Evolutionary conservation across 352 stramenopile genomes (phyloP).

Genomic region (Blastocystis sp.): DNA sequence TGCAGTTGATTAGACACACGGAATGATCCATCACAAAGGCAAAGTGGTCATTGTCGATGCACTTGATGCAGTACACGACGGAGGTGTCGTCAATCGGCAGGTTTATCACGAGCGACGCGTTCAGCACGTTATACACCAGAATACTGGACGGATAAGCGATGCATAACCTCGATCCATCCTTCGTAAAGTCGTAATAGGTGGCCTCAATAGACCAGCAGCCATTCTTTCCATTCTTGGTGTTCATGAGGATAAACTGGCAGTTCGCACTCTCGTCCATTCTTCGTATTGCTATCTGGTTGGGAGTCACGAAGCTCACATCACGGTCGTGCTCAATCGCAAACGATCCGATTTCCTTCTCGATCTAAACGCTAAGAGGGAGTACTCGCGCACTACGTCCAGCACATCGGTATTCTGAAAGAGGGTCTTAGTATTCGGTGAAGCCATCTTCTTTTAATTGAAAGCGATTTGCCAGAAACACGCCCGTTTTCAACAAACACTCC

Average conservation of each 20-base stretch:
- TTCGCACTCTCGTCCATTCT: background rate
- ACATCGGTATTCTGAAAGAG: background rate
- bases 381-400: background rate
- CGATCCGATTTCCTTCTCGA: background rate
- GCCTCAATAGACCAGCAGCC: background rate
- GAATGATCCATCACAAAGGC: background rate
- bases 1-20: background rate
- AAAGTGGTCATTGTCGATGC: background rate
- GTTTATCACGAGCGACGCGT: background rate
- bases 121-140: background rate
- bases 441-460: background rate
- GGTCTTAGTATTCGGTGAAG: background rate
- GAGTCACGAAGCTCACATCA: background rate
- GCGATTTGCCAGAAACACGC: background rate
- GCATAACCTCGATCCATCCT: background rate
- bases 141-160: background rate
- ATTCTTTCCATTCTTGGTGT: background rate
- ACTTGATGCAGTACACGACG: background rate
- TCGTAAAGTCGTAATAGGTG: background rate
- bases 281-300: background rate
- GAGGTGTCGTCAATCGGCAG: background rate
- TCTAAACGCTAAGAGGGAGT: background rate
- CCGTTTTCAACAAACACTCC: conserved; percentile 49
- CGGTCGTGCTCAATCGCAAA: background rate
- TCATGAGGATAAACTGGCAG: background rate